These are phyloP conservation scores for Cordyceps fumosorosea DNA, from an alignment of 2,329 filamentous ascomycete species.

Conservation along the genomic window DNA sequence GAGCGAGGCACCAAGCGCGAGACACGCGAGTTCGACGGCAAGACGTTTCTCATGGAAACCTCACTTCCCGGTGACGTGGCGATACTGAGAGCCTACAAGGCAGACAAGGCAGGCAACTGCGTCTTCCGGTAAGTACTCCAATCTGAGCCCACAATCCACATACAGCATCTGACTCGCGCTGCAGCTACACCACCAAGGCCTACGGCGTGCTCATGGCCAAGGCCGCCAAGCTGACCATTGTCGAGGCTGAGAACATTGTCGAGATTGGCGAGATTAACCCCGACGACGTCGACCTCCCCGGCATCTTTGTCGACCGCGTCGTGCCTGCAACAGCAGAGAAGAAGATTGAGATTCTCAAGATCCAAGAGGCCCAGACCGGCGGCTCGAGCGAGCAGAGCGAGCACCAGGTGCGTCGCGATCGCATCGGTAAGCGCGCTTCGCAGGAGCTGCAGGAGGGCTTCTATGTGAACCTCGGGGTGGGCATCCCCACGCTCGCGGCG, in stretches of 20 bases:
- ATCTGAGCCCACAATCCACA: not conserved
- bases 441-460: constrained; percentile 75
- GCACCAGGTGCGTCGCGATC: constrained; percentile 52
- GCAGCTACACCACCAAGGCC: constrained; percentile 63
- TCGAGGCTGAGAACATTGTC: constrained; percentile 81
- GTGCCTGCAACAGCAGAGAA: constrained; percentile 67
- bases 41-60: constrained; percentile 70
- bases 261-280: constrained; percentile 65
- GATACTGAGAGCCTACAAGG: constrained; percentile 70
- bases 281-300: constrained; percentile 69
- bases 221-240: constrained; percentile 69
- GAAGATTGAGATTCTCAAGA: constrained; percentile 63
- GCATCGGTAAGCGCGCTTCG: constrained; percentile 70
- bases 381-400: constrained; percentile 33
- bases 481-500: constrained; percentile 82
- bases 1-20: constrained; percentile 62
- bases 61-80: constrained; percentile 70
- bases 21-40: constrained; percentile 65
- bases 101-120: constrained; percentile 70
- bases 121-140: constrained; percentile 55
- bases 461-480: constrained; percentile 75
- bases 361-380: constrained; percentile 38
- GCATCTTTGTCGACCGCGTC: constrained; percentile 77
- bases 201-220: constrained; percentile 76
- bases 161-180: not conserved